Percentiles rank a stretch among this genome's conserved stretches.
These are phyloP conservation scores for Cercospora sp. DNA, from an alignment of 2,329 filamentous ascomycete species.

Conservation along the genomic window DNA sequence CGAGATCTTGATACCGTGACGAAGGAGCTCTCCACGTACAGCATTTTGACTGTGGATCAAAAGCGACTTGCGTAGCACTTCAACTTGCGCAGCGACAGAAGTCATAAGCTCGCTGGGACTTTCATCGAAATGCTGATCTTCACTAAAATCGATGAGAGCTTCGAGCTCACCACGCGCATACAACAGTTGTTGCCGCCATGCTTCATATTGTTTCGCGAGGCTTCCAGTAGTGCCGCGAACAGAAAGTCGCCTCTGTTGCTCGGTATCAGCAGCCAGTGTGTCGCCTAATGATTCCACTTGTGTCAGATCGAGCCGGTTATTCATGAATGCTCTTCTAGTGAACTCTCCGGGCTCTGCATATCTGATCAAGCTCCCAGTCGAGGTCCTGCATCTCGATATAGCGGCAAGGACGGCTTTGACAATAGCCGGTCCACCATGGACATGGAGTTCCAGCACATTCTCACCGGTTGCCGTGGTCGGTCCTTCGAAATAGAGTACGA, in stretches of 20 bases:
- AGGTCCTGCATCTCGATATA: constrained; percentile 49
- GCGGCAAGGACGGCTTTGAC: constrained; percentile 81
- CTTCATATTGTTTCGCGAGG: constrained; percentile 74
- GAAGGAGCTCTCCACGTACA: constrained; percentile 76
- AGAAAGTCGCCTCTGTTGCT: constrained; percentile 86
- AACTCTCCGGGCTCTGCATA: constrained; percentile 97
- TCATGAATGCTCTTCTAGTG: constrained; percentile 86
- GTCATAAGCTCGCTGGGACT: constrained; percentile 69
- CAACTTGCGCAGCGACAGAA: constrained; percentile 68
- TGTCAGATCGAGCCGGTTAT: constrained; percentile 79
- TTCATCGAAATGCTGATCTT: constrained; percentile 97
- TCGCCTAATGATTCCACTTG: constrained; percentile 71
- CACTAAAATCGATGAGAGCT: constrained; percentile 93
- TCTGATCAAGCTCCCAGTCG: constrained; percentile 55
- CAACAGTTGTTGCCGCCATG: constrained; percentile 75
- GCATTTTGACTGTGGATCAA: constrained; percentile 71
- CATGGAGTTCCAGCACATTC: constrained; percentile 85
- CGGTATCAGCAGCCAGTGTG: constrained; percentile 68
- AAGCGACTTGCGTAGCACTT: constrained; percentile 62
- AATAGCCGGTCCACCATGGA: constrained; percentile 89
- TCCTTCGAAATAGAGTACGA: constrained; percentile 78
- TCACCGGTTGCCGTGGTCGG: constrained; percentile 88
- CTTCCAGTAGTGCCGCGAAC: constrained; percentile 69
- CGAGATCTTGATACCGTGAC: constrained; percentile 81
- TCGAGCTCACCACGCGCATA: constrained; percentile 87